phyloP scores from a whole-genome alignment of 1,139 yeast species.

The Blastobotrys ciferrii region DNA sequence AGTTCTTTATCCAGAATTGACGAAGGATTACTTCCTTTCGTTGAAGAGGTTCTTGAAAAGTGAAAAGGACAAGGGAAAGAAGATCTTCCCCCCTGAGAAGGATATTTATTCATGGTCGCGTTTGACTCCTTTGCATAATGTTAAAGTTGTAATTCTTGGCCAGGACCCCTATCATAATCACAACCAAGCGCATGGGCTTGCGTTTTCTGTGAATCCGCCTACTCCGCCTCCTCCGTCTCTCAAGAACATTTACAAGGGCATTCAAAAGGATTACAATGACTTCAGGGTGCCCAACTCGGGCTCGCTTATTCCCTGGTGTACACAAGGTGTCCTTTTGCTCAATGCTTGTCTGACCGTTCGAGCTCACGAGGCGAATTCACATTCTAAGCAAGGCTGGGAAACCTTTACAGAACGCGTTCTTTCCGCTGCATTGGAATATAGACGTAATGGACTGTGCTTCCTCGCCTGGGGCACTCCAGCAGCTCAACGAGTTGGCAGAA shows the following conservation, averaged over 20 bases:
- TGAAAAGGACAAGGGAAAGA: constrained; percentile 37
- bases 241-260: constrained; percentile 78
- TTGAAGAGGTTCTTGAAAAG: constrained; percentile 59
- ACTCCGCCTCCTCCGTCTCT: constrained; percentile 88
- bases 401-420: constrained; percentile 75
- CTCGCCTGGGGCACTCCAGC: constrained; percentile 98
- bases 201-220: constrained; percentile 86
- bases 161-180: constrained; percentile 95
- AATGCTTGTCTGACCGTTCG: constrained; percentile 90
- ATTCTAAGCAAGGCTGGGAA: constrained; percentile 92
- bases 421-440: constrained; percentile 45
- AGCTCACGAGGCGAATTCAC: constrained; percentile 93
- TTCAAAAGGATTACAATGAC: constrained; percentile 69
- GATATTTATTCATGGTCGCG: constrained; percentile 95
- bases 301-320: constrained; percentile 79
- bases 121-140: constrained; percentile 70
- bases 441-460: constrained; percentile 60
- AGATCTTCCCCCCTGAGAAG: constrained; percentile 71
- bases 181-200: constrained; percentile 95
- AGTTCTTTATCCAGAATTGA: constrained; percentile 64
- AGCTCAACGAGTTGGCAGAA: constrained; percentile 58
- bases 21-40: constrained; percentile 80
- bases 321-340: constrained; percentile 81
- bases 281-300: constrained; percentile 64
- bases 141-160: constrained; percentile 81